phyloP scores from a whole-genome alignment of 1,284 basidiomycete genomes.

The Cryptococcus sp. region DNA sequence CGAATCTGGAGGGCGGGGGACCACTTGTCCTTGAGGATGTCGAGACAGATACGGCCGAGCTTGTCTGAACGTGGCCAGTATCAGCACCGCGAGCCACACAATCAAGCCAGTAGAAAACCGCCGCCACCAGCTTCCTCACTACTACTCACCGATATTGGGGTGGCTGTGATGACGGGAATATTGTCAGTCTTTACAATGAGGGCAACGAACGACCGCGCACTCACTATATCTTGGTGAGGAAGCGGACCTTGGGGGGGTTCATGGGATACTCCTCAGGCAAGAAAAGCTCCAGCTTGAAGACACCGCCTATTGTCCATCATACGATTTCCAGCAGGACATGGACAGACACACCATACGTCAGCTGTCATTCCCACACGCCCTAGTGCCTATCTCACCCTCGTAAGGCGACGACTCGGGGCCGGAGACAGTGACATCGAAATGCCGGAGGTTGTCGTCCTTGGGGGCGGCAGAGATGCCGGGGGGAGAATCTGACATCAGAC shows the following conservation, averaged over 20 bases:
- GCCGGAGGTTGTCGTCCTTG: conserved; percentile 95
- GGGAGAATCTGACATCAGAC: conserved; percentile 90
- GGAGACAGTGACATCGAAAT: conserved; percentile 96
- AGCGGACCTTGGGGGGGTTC: conserved; percentile 97
- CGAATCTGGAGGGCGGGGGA: conserved; percentile 97
- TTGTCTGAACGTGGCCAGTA: conserved; percentile 63
- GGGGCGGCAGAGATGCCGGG: conserved; percentile 91
- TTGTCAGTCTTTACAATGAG: background rate
- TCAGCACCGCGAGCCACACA: conserved; percentile 7
- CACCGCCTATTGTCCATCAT: conserved; percentile 61
- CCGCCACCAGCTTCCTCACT: background rate
- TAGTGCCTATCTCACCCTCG: conserved; percentile 62
- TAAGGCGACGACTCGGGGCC: conserved; percentile 94
- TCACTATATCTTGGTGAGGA: conserved; percentile 94
- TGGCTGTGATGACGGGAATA: conserved; percentile 54
- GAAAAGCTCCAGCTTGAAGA: conserved; percentile 94
- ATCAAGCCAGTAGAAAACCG: background rate
- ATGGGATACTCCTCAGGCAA: conserved; percentile 99
- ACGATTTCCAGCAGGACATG: background rate
- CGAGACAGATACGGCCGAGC: conserved; percentile 94
- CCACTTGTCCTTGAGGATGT: conserved; percentile 99
- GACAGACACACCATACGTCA: background rate
- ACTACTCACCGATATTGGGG: conserved; percentile 85
- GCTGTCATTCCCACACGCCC: background rate
- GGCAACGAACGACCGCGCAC: conserved; percentile 4